Evolutionary conservation across 2,329 filamentous ascomycete genomes (phyloP).

Genomic region (Penicillium corylophilum): DNA sequence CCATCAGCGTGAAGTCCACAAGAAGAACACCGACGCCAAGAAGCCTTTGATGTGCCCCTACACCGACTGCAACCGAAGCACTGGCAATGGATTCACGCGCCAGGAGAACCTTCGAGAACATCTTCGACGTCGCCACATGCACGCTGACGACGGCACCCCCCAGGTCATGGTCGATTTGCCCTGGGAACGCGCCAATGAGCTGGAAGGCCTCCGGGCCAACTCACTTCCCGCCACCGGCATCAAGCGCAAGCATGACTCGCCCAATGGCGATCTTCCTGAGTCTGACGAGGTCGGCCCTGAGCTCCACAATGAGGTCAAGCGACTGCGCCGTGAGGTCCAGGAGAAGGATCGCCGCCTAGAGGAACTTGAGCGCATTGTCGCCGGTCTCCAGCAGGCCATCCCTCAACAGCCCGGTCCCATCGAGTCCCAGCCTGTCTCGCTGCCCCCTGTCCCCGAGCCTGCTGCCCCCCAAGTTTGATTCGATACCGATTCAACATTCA

Average conservation of each 20-base stretch:
- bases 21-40: conserved; percentile 83
- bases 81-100: conserved; percentile 84
- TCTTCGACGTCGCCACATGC: conserved; percentile 80
- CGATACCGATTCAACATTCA: neutral
- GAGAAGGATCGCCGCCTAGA: conserved; percentile 50
- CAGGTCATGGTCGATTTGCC: conserved; percentile 23
- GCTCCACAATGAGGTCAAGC: conserved; percentile 65
- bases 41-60: conserved; percentile 86
- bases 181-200: conserved; percentile 31
- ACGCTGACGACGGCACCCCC: conserved; percentile 35
- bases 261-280: conserved; percentile 33
- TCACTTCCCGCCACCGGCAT: conserved; percentile 29
- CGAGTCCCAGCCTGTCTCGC: conserved; percentile 16
- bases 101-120: conserved; percentile 95
- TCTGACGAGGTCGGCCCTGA: conserved; percentile 44
- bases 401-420: conserved; percentile 25
- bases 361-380: conserved; percentile 42
- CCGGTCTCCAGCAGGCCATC: conserved; percentile 38
- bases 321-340: conserved; percentile 64
- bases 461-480: conserved; percentile 18
- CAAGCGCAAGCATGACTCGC: conserved; percentile 38
- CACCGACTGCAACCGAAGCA: conserved; percentile 81
- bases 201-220: conserved; percentile 31
- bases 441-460: conserved; percentile 14
- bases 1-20: conserved; percentile 91